These are phyloP conservation scores for Patellifolia procumbens DNA, from an alignment of 179 eudicot genomes.

Conservation along the genomic window DNA sequence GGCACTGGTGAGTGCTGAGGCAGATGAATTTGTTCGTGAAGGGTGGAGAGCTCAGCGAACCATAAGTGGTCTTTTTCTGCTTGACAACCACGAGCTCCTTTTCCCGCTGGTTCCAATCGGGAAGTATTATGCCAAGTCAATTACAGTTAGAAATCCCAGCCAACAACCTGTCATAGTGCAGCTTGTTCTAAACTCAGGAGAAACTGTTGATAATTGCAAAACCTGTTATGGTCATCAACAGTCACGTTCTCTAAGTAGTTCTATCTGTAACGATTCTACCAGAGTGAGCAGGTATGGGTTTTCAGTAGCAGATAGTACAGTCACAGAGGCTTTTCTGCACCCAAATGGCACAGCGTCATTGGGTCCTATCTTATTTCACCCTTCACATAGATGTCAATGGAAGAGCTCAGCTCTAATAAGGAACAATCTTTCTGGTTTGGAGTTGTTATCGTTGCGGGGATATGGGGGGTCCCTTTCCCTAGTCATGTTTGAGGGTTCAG, in stretches of 20 bases:
- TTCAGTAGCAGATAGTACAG: conserved; percentile 52
- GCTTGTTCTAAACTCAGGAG: conserved; percentile 63
- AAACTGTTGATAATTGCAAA: conserved; percentile 53
- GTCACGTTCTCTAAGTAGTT: conserved; percentile 43
- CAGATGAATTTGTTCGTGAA: conserved; percentile 56
- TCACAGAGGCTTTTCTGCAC: conserved; percentile 72
- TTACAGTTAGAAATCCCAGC: conserved; percentile 72
- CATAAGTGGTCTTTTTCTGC: conserved; percentile 45
- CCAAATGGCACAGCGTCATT: conserved; percentile 59
- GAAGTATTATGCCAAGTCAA: conserved; percentile 49
- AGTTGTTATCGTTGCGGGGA: conserved; percentile 65
- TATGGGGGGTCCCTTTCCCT: conserved; percentile 76
- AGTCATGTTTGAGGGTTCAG: conserved; percentile 55
- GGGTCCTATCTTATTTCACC: conserved; percentile 83
- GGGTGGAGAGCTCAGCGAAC: conserved; percentile 71
- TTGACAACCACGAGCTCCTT: conserved; percentile 53
- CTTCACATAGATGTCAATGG: conserved; percentile 75
- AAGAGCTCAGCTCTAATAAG: conserved; percentile 71
- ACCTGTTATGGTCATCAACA: conserved; percentile 40
- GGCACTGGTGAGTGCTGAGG: conserved; percentile 48
- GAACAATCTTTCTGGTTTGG: conserved; percentile 84
- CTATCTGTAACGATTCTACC: conserved; percentile 38
- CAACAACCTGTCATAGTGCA: conserved; percentile 65
- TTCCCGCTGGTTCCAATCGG: conserved; percentile 65
- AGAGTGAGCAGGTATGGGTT: conserved; percentile 61